Evolutionary conservation across 495 filamentous ascomycete species (phyloP).

Genomic region (Penicillium psychrofluorescens): DNA sequence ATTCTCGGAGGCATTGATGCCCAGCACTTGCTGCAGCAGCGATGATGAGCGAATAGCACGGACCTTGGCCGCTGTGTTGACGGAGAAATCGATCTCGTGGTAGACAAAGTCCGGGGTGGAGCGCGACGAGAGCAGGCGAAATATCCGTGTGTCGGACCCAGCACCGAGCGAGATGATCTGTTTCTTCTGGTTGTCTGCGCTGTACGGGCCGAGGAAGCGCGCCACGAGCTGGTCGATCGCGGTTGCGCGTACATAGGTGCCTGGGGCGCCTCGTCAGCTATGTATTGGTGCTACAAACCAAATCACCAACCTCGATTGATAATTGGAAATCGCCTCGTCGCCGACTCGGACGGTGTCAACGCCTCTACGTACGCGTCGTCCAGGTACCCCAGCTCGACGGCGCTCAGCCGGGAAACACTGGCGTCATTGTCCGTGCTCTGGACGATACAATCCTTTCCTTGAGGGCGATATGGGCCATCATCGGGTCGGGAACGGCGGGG

Average conservation of each 20-base stretch:
- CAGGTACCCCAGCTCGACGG: constrained; percentile 81
- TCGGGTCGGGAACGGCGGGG: neutral
- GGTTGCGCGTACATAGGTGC: constrained; percentile 88
- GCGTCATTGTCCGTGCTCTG: constrained; percentile 92
- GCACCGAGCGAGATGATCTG: constrained; percentile 94
- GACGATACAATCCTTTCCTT: constrained; percentile 53
- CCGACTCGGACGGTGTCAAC: constrained; percentile 47
- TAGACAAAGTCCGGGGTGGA: constrained; percentile 50
- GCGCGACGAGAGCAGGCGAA: constrained; percentile 52
- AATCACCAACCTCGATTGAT: constrained; percentile 74
- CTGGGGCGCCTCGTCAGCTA: constrained; percentile 30
- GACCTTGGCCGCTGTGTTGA: constrained; percentile 62
- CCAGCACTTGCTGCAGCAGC: constrained; percentile 27
- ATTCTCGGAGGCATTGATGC: constrained; percentile 11
- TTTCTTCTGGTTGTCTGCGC: constrained; percentile 33
- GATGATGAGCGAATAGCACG: constrained; percentile 37
- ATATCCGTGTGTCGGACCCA: constrained; percentile 83
- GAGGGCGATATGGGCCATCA: constrained; percentile 7
- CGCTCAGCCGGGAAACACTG: constrained; percentile 78
- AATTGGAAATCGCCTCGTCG: constrained; percentile 64
- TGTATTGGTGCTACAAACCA: neutral
- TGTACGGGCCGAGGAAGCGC: constrained; percentile 50
- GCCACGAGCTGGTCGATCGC: constrained; percentile 77
- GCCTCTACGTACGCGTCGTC: constrained; percentile 67
- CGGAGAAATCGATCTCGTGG: constrained; percentile 87